Conservation (phyloP, 441 rosid genomes). For the Erodium moschatum region DNA sequence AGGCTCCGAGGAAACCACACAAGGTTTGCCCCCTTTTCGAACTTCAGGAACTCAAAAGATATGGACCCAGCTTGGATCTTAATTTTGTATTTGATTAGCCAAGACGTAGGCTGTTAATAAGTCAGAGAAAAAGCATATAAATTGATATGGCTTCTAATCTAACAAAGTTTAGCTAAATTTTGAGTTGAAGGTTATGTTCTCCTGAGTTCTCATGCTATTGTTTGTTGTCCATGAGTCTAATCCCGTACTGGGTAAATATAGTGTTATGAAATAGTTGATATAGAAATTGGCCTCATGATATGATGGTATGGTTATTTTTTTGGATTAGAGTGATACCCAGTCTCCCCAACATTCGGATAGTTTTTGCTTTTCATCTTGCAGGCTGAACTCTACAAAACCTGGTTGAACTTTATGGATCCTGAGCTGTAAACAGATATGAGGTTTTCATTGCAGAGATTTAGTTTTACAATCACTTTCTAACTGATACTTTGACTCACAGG, state of each 20-base stretch:
- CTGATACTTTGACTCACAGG: slow-evolving; percentile 32
- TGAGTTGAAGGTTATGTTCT: too few relatives aligned
- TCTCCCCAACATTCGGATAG: not conserved
- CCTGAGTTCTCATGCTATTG: not conserved
- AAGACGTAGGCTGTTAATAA: not conserved
- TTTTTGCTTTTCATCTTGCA: not conserved
- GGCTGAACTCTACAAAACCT: not conserved
- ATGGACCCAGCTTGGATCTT: not conserved
- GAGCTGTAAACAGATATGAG: not conserved
- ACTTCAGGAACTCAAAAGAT: not conserved
- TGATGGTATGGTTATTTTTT: too few relatives aligned
- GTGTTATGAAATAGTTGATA: too few relatives aligned
- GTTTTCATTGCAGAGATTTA: not conserved
- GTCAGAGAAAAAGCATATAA: not conserved
- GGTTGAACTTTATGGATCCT: not conserved
- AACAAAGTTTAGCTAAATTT: too few relatives aligned
- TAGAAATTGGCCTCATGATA: too few relatives aligned
- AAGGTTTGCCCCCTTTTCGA: slow-evolving; percentile 33
- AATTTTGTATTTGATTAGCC: not conserved
- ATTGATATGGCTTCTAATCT: not conserved
- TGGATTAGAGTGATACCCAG: too few relatives aligned
- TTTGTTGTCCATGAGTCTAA: too few relatives aligned
- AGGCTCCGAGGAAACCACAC: slow-evolving; percentile 46
- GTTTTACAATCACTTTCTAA: not conserved
- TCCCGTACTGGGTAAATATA: too few relatives aligned